These are phyloP conservation scores for Fusarium newnesense DNA, from an alignment of 2,329 filamentous ascomycete species.

Conservation along the genomic window DNA sequence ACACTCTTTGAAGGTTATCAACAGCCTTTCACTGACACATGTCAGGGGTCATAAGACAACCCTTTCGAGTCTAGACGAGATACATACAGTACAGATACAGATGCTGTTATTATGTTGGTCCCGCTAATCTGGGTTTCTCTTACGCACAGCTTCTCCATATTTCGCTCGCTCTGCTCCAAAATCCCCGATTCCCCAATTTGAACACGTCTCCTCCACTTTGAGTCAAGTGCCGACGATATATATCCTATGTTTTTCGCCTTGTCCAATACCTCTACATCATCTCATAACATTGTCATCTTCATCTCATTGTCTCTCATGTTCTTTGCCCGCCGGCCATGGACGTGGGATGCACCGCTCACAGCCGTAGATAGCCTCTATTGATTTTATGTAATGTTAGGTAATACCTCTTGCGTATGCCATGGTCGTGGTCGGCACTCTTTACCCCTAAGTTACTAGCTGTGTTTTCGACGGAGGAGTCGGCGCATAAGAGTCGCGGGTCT, in stretches of 20 bases:
- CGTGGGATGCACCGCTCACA: slow-evolving; percentile 41
- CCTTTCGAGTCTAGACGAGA: slow-evolving; percentile 20
- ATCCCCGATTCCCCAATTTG: slow-evolving; percentile 33
- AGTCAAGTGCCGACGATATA: slow-evolving; percentile 34
- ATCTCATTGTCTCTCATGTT: no score
- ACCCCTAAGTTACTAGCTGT: slow-evolving; percentile 44
- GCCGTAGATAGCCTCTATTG: slow-evolving; percentile 38
- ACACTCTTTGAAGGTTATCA: slow-evolving; percentile 6
- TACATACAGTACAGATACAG: background rate
- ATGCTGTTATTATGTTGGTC: slow-evolving; percentile 18
- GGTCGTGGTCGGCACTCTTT: slow-evolving; percentile 35
- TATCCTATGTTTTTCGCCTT: slow-evolving; percentile 44
- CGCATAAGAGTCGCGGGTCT: slow-evolving; percentile 41
- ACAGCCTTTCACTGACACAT: background rate
- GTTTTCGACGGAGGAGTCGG: slow-evolving; percentile 34
- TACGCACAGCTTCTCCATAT: slow-evolving; percentile 29
- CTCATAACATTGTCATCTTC: background rate
- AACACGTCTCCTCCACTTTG: slow-evolving; percentile 20
- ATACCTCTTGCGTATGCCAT: slow-evolving; percentile 23
- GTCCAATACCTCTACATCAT: slow-evolving; percentile 22
- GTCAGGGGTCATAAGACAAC: slow-evolving; percentile 35
- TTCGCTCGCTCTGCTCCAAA: slow-evolving; percentile 9
- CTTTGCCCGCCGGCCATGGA: slow-evolving; percentile 29
- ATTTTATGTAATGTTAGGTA: slow-evolving; percentile 46
- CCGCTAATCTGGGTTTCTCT: slow-evolving; percentile 37